Evolutionary conservation across 768 basidiomycete species (phyloP).

Genomic region (Termitomyces sp.): DNA sequence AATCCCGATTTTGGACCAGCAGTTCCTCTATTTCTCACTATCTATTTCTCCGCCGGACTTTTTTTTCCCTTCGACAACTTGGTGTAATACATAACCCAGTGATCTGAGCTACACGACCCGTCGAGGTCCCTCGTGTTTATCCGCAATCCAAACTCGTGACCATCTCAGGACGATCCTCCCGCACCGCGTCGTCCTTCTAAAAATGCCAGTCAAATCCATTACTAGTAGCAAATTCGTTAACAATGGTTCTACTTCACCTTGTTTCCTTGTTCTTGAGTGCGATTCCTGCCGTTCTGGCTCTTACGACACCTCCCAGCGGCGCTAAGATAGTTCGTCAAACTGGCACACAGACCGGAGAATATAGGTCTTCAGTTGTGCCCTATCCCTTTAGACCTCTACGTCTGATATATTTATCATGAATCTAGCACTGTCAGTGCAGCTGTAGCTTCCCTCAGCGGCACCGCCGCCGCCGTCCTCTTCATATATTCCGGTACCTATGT

Average conservation of each 20-base stretch:
- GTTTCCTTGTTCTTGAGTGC: slow-evolving; percentile 13
- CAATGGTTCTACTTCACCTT: slow-evolving; percentile 6
- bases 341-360: slow-evolving; percentile 21
- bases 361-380: slow-evolving; percentile 7
- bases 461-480: slow-evolving; percentile 16
- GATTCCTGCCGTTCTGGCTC: slow-evolving; percentile 8
- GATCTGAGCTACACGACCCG: not conserved
- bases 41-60: not conserved
- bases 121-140: not conserved
- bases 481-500: slow-evolving; percentile 24
- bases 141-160: slow-evolving; percentile 8
- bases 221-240: not conserved
- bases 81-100: not conserved
- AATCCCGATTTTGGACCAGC: too few relatives aligned
- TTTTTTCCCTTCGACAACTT: not conserved
- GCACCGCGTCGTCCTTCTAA: not conserved
- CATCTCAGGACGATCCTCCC: not conserved
- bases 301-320: slow-evolving; percentile 21
- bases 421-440: slow-evolving; percentile 20
- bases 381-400: not conserved
- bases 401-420: not conserved
- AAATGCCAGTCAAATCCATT: not conserved
- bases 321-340: slow-evolving; percentile 24
- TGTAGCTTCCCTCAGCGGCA: slow-evolving; percentile 20
- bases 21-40: not conserved